These are phyloP conservation scores for Nitzschia sp. DNA, from an alignment of 108 stramenopile genomes.

Conservation along the genomic window DNA sequence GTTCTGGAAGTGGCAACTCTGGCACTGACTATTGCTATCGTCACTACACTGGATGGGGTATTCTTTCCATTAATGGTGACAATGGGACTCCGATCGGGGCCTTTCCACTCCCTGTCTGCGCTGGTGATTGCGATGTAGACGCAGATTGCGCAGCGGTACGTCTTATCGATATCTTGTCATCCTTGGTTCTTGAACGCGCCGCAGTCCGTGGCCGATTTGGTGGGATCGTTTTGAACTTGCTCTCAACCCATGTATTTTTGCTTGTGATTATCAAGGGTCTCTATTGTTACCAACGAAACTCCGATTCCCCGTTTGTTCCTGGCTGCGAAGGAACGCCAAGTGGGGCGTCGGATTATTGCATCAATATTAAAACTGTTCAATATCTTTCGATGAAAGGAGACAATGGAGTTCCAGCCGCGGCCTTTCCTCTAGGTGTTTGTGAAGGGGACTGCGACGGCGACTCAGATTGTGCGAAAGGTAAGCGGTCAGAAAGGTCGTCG, in stretches of 20 bases:
- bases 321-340: not conserved
- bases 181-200: no score
- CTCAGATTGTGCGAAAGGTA: conserved; percentile 44
- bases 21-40: conserved; percentile 47
- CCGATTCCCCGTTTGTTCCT: not conserved
- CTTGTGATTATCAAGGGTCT: no score
- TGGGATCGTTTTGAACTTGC: no score
- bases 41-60: conserved; percentile 1
- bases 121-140: conserved; percentile 32
- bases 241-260: no score
- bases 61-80: not conserved
- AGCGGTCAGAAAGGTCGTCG: not conserved
- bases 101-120: conserved; percentile 30
- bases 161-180: no score
- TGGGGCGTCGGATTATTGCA: not conserved
- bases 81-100: conserved; percentile 15
- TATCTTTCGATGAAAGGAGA: not conserved
- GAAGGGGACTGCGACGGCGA: conserved; percentile 65
- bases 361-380: not conserved
- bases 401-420: not conserved
- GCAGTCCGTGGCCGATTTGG: no score
- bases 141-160: conserved; percentile 25
- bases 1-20: conserved; percentile 35
- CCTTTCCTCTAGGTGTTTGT: conserved; percentile 38
- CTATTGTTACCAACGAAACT: conserved; percentile 16